phyloP scores from a whole-genome alignment of 1,139 yeast species.

The Zygosaccharomyces pseudobailii region DNA sequence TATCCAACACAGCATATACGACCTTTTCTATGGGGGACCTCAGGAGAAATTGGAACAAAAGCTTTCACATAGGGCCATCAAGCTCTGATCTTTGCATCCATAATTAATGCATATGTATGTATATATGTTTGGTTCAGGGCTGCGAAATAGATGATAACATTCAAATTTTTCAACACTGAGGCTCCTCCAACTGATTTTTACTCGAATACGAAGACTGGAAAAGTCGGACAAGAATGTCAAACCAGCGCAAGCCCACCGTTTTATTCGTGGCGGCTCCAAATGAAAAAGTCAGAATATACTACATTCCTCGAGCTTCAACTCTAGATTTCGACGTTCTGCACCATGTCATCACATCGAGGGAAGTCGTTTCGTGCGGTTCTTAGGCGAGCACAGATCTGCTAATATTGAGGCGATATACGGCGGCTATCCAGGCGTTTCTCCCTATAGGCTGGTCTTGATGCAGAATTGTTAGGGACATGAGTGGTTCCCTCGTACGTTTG shows the following conservation, averaged over 20 bases:
- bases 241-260: constrained; percentile 13
- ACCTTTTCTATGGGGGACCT: constrained; percentile 18
- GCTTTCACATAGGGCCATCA: constrained; percentile 11
- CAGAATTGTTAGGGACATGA: constrained; percentile 23
- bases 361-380: constrained; percentile 18
- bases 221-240: background rate
- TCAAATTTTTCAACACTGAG: background rate
- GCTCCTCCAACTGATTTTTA: background rate
- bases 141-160: background rate
- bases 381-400: constrained; percentile 14
- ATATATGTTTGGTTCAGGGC: background rate
- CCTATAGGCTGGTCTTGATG: constrained; percentile 29
- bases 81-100: constrained; percentile 1
- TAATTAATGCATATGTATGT: background rate
- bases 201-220: too few relatives aligned
- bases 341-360: constrained; percentile 15
- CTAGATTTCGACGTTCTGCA: constrained; percentile 16
- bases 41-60: constrained; percentile 9
- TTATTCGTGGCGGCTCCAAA: constrained; percentile 23
- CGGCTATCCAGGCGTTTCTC: constrained; percentile 30
- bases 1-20: constrained; percentile 17
- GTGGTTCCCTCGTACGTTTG: constrained; percentile 21
- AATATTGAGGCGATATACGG: constrained; percentile 29
- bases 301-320: constrained; percentile 9
- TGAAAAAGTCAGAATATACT: constrained; percentile 12